Evolutionary conservation across 1,284 basidiomycete genomes (phyloP), one percentile per base, ranked within the genome.

Genomic region (Lentinus polychrous): DNA sequence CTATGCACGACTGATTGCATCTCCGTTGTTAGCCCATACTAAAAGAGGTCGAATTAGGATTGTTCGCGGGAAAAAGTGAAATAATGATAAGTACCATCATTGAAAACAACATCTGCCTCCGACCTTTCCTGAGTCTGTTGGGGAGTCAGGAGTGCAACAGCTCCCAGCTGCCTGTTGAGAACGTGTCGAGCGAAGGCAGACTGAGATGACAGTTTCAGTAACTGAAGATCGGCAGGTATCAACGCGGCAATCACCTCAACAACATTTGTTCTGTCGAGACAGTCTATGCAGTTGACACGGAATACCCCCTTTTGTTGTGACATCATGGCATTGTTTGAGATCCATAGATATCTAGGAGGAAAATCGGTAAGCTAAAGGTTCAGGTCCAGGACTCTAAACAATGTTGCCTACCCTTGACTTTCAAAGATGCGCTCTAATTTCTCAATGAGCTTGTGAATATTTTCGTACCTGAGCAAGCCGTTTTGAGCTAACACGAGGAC

Each of bases 11-110:
- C 86, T 91, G 52, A 94, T 90, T 2, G 88, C 83, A 61, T 94
- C 91, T 1, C 91, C 93, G 54, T 95, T 95, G 62, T 95, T 94
- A 2, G 95, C 95, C 95, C 94, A 98, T 18, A 93, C 86, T 90
- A 62, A 8, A 32, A 40, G 6, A 11, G 8, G 42, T 24, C 53
- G 50, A 51, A 18, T 23, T 33, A 22, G 46, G 32, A 51, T 3
- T n/a, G 12, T 18, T 20, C 43, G 17, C 12, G 23, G 20, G 32
- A 35, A 37, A 18, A 50, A 49, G 42, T 46, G 46, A 24, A 37
- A 27, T 3, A 15, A 47, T 12, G 12, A 3, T n/a, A 53, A 59
- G 17, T 52, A 91, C 90, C 79, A 62, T 92, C 86, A 57, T 95
- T 96, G 67, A 95, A 94, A 2, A 88, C 81, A 12, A 81, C 61